Evolutionary conservation across 495 filamentous ascomycete species (phyloP).

Genomic region (Pseudotulostoma volvatum): DNA sequence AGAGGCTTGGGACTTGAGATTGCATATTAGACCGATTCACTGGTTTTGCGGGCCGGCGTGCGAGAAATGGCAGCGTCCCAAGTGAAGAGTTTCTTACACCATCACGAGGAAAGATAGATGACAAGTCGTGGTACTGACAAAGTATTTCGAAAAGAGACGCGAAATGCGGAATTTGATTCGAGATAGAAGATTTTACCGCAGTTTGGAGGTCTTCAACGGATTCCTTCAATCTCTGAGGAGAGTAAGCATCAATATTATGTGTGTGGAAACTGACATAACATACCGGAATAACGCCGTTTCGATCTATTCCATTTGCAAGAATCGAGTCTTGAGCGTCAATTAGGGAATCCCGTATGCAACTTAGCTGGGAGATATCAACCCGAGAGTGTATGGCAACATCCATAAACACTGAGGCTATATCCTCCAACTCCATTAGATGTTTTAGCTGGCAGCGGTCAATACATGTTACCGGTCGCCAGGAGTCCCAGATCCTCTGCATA

Average conservation of each 20-base stretch:
- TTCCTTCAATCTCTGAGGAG: conserved; percentile 28
- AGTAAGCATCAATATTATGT: conserved; percentile 9
- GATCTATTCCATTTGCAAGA: conserved; percentile 23
- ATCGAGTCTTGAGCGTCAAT: conserved; percentile 27
- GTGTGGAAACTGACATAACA: no score
- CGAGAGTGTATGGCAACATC: conserved; percentile 27
- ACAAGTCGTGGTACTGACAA: conserved; percentile 42
- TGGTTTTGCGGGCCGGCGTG: conserved; percentile 23
- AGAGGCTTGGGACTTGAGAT: conserved; percentile 18
- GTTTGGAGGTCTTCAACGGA: conserved; percentile 41
- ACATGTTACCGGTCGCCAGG: conserved; percentile 49
- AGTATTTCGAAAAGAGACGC: conserved; percentile 47
- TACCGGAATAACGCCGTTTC: conserved; percentile 19
- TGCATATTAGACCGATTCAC: conserved; percentile 18
- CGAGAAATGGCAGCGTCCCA: conserved; percentile 20
- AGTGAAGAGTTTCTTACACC: conserved; percentile 8
- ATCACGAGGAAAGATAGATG: conserved; percentile 9
- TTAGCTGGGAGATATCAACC: conserved; percentile 25
- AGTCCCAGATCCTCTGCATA: conserved; percentile 74
- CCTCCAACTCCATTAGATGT: conserved; percentile 42
- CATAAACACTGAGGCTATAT: conserved; percentile 62
- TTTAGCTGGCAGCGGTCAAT: conserved; percentile 32
- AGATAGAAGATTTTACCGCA: conserved; percentile 21
- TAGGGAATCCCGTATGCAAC: conserved; percentile 25
- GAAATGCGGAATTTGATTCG: conserved; percentile 32